Conservation (phyloP, 2,329 filamentous ascomycete genomes). For the Talaromyces atroroseus region DNA sequence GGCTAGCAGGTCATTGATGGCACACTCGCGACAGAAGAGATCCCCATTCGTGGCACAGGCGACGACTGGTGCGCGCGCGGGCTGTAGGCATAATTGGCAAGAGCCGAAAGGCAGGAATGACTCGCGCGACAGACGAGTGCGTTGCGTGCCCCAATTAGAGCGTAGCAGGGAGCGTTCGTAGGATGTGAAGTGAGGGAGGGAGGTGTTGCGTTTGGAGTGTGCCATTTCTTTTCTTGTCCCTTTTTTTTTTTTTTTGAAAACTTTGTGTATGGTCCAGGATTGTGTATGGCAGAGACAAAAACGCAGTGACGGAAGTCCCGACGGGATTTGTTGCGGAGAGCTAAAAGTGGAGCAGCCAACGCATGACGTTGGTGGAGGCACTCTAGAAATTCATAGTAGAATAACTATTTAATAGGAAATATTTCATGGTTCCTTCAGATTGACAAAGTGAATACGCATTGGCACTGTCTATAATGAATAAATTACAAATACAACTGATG, state of each 20-base stretch:
- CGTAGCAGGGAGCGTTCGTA: slow-evolving; percentile 82
- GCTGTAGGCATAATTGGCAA: slow-evolving; percentile 79
- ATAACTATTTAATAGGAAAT: too few species aligned
- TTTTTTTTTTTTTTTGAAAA: not conserved
- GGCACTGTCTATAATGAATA: not conserved
- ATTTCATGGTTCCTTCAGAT: too few species aligned
- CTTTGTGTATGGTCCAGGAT: too few species aligned
- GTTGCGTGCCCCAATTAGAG: slow-evolving; percentile 71
- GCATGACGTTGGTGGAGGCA: not conserved
- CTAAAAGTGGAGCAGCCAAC: not conserved
- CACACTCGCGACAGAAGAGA: slow-evolving; percentile 93
- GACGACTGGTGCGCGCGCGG: slow-evolving; percentile 77
- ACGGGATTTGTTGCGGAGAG: not conserved
- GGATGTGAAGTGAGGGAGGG: slow-evolving; percentile 86
- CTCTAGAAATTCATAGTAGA: too few species aligned
- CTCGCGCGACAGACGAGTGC: slow-evolving; percentile 80
- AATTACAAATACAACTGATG: not conserved
- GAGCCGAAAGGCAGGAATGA: slow-evolving; percentile 88
- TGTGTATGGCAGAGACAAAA: too few species aligned
- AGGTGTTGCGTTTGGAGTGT: slow-evolving; percentile 75
- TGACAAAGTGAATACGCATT: not conserved
- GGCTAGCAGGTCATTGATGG: slow-evolving; percentile 79
- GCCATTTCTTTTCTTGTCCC: slow-evolving; percentile 24
- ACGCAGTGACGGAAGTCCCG: not conserved
- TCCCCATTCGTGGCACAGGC: slow-evolving; percentile 73